These are phyloP conservation scores for Populus hybrid DNA, from an alignment of 441 rosid species.

Conservation along the genomic window DNA sequence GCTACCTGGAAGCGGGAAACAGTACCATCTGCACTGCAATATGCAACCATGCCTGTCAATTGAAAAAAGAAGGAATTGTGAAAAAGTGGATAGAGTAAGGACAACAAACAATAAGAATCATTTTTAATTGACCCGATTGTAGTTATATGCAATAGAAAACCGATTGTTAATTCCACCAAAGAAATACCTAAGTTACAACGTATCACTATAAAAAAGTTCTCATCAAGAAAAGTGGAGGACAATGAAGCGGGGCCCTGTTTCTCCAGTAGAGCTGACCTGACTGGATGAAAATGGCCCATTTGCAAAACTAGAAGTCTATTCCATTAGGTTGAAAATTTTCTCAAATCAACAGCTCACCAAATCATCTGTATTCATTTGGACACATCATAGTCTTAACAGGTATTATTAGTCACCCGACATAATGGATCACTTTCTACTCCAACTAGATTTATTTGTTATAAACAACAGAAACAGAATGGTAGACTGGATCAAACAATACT, in stretches of 20 bases:
- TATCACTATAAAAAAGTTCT: neutral
- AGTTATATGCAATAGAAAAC: neutral
- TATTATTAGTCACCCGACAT: neutral
- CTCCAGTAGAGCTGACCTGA: neutral
- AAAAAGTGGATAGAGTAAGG: neutral
- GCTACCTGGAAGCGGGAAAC: slow-evolving; percentile 61
- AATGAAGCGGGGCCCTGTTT: neutral
- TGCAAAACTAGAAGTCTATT: neutral
- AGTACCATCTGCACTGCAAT: slow-evolving; percentile 80
- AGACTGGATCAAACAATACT: neutral
- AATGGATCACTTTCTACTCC: neutral
- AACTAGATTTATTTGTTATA: neutral
- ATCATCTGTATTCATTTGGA: neutral
- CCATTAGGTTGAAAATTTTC: neutral
- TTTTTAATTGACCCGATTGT: neutral
- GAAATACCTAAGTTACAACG: neutral
- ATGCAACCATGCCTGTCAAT: slow-evolving; percentile 75
- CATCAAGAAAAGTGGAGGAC: neutral
- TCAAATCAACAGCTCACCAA: neutral
- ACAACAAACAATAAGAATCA: neutral
- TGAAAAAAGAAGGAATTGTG: neutral
- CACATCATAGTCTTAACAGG: neutral
- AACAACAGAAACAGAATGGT: neutral
- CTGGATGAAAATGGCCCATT: neutral
- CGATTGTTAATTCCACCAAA: neutral